Conservation (phyloP, 2,329 filamentous ascomycete genomes). For the Calonectria pauciramosa region DNA sequence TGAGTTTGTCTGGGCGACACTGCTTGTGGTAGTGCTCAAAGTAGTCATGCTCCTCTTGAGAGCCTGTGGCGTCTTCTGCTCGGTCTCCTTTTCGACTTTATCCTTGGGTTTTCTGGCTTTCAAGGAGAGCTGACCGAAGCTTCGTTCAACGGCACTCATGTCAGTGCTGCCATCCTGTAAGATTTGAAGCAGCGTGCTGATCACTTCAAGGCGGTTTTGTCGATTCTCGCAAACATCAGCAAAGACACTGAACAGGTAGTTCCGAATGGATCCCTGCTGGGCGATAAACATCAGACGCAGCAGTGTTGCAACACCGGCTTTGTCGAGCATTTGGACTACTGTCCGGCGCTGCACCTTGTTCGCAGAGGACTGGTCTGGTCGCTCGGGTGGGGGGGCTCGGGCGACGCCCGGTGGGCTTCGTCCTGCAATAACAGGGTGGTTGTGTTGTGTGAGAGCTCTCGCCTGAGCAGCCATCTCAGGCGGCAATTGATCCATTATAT, state of each 20-base stretch:
- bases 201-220: constrained; percentile 94
- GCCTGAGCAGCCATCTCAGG: constrained; percentile 90
- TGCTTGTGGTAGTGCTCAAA: constrained; percentile 58
- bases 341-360: constrained; percentile 82
- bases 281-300: constrained; percentile 98
- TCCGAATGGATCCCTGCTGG: constrained; percentile 88
- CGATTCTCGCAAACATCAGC: constrained; percentile 95
- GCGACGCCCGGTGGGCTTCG: constrained; percentile 47
- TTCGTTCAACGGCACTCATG: constrained; percentile 92
- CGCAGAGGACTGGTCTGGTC: constrained; percentile 58
- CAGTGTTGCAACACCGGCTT: constrained; percentile 93
- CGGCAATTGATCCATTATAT: constrained; percentile 85
- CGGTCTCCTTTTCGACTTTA: constrained; percentile 67
- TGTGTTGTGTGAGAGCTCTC: constrained; percentile 72
- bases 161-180: constrained; percentile 96
- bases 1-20: constrained; percentile 72
- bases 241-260: constrained; percentile 87
- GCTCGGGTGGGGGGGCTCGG: constrained; percentile 37
- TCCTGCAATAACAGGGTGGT: constrained; percentile 48
- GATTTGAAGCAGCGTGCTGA: constrained; percentile 92
- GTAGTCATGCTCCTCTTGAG: constrained; percentile 82
- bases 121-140: constrained; percentile 92
- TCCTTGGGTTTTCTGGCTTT: constrained; percentile 85
- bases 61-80: constrained; percentile 83
- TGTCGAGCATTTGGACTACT: constrained; percentile 97